These are phyloP conservation scores for Tuber calosporum DNA, from an alignment of 495 filamentous ascomycete genomes.

Conservation along the genomic window DNA sequence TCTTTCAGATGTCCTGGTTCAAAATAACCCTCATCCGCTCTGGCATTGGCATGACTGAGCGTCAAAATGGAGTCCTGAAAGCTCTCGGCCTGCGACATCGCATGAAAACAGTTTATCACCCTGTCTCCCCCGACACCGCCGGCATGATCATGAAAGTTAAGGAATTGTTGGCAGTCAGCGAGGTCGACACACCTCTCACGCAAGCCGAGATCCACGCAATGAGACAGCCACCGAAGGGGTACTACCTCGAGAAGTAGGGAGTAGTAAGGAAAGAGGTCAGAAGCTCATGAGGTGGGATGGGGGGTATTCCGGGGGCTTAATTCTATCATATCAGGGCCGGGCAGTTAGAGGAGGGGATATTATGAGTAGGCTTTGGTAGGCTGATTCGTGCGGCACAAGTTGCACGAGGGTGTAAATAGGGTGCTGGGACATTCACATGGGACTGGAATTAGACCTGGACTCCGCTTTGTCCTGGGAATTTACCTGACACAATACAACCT, in stretches of 20 bases:
- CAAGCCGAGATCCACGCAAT: conserved; percentile 64
- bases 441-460: not conserved
- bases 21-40: conserved; percentile 89
- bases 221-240: conserved; percentile 75
- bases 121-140: conserved; percentile 71
- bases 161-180: conserved; percentile 79
- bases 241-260: conserved; percentile 61
- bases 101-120: conserved; percentile 84
- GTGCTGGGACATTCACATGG: not conserved
- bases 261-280: not conserved
- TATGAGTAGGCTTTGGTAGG: not conserved
- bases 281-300: not conserved
- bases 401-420: not conserved
- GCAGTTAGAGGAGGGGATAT: not conserved
- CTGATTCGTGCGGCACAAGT: not conserved
- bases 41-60: conserved; percentile 81
- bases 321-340: not conserved
- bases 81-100: conserved; percentile 85
- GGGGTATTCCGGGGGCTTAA: not conserved
- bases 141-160: conserved; percentile 98
- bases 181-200: conserved; percentile 66
- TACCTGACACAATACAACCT: not conserved
- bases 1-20: conserved; percentile 70
- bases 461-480: not conserved
- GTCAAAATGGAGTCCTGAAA: conserved; percentile 72